Percentiles rank a stretch among this genome's conserved stretches.
These are phyloP conservation scores for Herpetomonas samuelpessoai DNA, from an alignment of 208 protist species.

Conservation along the genomic window DNA sequence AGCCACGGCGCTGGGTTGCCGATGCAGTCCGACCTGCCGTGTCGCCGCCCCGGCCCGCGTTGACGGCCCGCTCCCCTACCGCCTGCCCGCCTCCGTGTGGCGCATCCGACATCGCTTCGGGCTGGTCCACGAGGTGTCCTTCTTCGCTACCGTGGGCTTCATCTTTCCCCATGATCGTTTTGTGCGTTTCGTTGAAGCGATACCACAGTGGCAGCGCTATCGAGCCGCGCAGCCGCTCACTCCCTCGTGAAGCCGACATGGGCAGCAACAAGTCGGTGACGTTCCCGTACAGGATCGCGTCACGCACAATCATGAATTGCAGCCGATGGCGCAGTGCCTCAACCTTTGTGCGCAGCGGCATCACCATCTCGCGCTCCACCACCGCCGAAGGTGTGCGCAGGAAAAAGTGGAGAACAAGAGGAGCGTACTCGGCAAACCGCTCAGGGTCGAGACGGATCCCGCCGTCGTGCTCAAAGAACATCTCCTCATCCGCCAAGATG, in stretches of 20 bases:
- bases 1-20: background rate
- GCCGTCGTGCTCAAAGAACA: conserved; percentile 48
- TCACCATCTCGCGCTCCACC: conserved; percentile 30
- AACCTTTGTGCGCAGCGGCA: conserved; percentile 16
- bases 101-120: too few relatives aligned
- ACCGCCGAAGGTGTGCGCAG: conserved; percentile 22
- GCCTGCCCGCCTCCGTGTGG: too few relatives aligned
- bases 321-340: conserved; percentile 13
- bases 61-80: too few relatives aligned
- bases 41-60: background rate
- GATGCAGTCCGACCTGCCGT: background rate
- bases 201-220: background rate
- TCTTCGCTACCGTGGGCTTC: too few relatives aligned
- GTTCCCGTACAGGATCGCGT: conserved; percentile 14
- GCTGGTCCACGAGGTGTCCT: too few relatives aligned
- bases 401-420: conserved; percentile 36
- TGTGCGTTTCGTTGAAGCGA: background rate
- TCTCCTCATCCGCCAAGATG: conserved; percentile 9
- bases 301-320: conserved; percentile 17
- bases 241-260: too few relatives aligned
- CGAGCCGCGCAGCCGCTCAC: too few relatives aligned
- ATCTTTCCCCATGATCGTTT: too few relatives aligned
- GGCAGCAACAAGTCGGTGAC: background rate
- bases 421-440: conserved; percentile 33
- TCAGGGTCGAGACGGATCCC: conserved; percentile 33